These are phyloP conservation scores for Blastobotrys terrestris DNA, from an alignment of 805 yeast species.

Conservation along the genomic window DNA sequence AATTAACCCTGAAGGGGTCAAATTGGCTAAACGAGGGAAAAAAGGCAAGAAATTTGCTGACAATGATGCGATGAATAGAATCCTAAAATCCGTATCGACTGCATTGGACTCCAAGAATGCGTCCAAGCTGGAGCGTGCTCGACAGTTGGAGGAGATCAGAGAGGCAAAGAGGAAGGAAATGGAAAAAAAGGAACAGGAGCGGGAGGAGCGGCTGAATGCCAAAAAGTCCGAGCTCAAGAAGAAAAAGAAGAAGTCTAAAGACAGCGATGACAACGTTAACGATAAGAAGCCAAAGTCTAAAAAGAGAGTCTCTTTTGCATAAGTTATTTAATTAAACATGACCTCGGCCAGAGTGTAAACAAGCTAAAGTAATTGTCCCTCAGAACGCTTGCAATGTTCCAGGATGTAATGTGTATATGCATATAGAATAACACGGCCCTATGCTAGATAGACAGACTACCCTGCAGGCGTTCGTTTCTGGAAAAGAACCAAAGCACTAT, in stretches of 20 bases:
- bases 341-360: background rate
- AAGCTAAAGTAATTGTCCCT: background rate
- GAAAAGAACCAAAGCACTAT: background rate
- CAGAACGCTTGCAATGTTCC: no score
- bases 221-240: slow-evolving; percentile 72
- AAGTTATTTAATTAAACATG: background rate
- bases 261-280: slow-evolving; percentile 2
- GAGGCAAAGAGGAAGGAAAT: slow-evolving; percentile 81
- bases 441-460: no score
- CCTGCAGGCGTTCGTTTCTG: background rate
- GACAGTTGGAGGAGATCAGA: slow-evolving; percentile 83
- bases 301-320: slow-evolving; percentile 16
- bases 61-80: slow-evolving; percentile 57
- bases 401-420: no score
- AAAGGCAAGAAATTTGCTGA: slow-evolving; percentile 53
- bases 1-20: slow-evolving; percentile 73
- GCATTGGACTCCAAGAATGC: slow-evolving; percentile 72
- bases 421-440: no score
- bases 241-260: slow-evolving; percentile 35
- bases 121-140: slow-evolving; percentile 83
- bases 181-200: slow-evolving; percentile 72
- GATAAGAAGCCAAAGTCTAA: slow-evolving; percentile 8
- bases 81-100: slow-evolving; percentile 77
- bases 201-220: slow-evolving; percentile 60
- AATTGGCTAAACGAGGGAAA: slow-evolving; percentile 62